phyloP scores from a whole-genome alignment of 352 stramenopile genomes.

The Saprolegnia parasitica region DNA sequence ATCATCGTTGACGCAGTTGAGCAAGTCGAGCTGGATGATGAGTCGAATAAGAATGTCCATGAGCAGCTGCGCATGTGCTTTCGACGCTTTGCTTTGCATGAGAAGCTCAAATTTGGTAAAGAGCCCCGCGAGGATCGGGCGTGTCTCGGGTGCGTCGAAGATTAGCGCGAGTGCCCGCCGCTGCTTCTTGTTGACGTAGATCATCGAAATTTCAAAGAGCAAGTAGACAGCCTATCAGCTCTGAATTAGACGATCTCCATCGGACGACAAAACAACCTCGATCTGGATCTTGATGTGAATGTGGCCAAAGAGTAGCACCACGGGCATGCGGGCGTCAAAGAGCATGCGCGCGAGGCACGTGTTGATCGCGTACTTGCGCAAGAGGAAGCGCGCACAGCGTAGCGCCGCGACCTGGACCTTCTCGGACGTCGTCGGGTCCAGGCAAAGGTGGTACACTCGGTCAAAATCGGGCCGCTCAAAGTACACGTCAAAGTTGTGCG shows the following conservation, averaged over 20 bases:
- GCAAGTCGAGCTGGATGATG: conserved; percentile 28
- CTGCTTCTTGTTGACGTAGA: conserved; percentile 22
- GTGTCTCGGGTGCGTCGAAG: conserved; percentile 20
- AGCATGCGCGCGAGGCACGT: conserved; percentile 20
- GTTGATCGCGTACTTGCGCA: conserved; percentile 24
- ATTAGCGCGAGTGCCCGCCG: background rate
- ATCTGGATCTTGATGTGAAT: conserved; percentile 3
- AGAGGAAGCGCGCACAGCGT: conserved; percentile 11
- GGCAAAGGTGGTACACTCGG: conserved; percentile 4
- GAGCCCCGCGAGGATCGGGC: conserved; percentile 1
- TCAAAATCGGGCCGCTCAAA: conserved; percentile 23
- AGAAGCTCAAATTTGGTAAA: conserved; percentile 10
- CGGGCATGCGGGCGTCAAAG: conserved; percentile 10
- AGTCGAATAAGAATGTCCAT: conserved; percentile 30
- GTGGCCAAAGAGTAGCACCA: conserved; percentile 5
- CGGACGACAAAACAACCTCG: conserved; percentile 6
- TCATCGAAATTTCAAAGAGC: conserved; percentile 20
- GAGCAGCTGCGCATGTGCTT: conserved; percentile 1
- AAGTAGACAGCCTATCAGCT: conserved; percentile 19
- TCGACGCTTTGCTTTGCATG: background rate
- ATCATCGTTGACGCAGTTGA: conserved; percentile 27
- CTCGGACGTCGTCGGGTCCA: background rate
- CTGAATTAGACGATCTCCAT: background rate
- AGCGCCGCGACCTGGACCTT: conserved; percentile 9
- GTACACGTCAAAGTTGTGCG: conserved; percentile 20